A percentile compares a stretch with the other conserved stretches of the same genome.
Conservation (phyloP, 2,329 filamentous ascomycete species). For the Exserohilum turcica region DNA sequence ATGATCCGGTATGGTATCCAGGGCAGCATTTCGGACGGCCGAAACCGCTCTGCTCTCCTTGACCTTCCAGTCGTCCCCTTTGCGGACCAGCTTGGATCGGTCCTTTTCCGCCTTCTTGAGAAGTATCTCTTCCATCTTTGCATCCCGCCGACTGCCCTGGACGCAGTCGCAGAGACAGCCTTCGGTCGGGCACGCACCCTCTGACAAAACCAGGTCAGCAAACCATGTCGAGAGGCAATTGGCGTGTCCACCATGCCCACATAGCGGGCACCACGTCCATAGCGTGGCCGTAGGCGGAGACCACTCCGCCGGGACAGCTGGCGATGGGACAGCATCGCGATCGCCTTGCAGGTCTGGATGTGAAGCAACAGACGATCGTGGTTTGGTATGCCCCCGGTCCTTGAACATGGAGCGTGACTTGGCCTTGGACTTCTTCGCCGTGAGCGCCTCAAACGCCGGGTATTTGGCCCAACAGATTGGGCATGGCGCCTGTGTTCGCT, state of each 20-base stretch:
- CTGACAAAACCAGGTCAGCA: slow-evolving; percentile 50
- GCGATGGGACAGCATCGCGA: slow-evolving; percentile 29
- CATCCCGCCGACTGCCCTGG: slow-evolving; percentile 51
- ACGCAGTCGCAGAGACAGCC: slow-evolving; percentile 66
- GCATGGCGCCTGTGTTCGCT: slow-evolving; percentile 49
- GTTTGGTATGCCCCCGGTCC: slow-evolving; percentile 31
- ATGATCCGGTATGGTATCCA: slow-evolving; percentile 31
- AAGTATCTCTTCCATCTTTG: slow-evolving; percentile 37
- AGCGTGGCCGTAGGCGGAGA: slow-evolving; percentile 45
- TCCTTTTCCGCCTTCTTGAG: slow-evolving; percentile 43
- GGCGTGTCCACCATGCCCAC: slow-evolving; percentile 65
- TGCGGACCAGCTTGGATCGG: slow-evolving; percentile 40
- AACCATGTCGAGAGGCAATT: slow-evolving; percentile 64
- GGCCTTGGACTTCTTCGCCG: slow-evolving; percentile 38
- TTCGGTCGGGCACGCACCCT: slow-evolving; percentile 62
- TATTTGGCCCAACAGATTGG: slow-evolving; percentile 53
- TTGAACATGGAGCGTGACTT: slow-evolving; percentile 27
- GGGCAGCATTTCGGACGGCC: slow-evolving; percentile 40
- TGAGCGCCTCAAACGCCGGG: slow-evolving; percentile 47
- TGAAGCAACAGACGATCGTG: slow-evolving; percentile 34
- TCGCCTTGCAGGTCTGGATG: slow-evolving; percentile 9
- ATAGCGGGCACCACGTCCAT: slow-evolving; percentile 64
- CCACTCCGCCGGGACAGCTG: slow-evolving; percentile 27
- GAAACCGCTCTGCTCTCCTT: slow-evolving; percentile 52
- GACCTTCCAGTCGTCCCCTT: slow-evolving; percentile 51